Evolutionary conservation across 768 basidiomycete genomes (phyloP).

Genomic region (Psilocybe subaeruginosa): DNA sequence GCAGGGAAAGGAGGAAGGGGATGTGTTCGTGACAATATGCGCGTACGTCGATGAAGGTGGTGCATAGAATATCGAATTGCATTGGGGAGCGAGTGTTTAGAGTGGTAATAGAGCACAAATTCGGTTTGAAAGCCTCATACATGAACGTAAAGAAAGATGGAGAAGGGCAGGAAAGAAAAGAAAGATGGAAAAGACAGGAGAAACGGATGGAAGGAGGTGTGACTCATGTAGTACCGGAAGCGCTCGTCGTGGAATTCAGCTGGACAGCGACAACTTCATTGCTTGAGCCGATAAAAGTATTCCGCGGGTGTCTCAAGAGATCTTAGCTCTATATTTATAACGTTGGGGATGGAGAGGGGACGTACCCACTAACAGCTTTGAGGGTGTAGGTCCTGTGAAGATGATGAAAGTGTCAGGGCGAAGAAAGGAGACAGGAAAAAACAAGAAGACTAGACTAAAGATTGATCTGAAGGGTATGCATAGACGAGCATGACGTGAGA

Average conservation of each 20-base stretch:
- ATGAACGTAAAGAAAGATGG: not conserved
- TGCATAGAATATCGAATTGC: too few species aligned
- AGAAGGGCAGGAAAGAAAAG: not conserved
- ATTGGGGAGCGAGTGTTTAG: too few species aligned
- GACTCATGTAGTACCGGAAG: not conserved
- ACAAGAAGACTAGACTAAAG: too few species aligned
- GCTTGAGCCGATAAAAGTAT: slow-evolving; percentile 20
- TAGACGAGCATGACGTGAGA: too few species aligned
- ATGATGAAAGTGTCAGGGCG: too few species aligned
- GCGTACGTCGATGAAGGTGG: too few species aligned
- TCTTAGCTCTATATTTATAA: not conserved
- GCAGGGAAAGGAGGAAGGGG: too few species aligned
- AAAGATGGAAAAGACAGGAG: not conserved
- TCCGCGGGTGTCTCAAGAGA: slow-evolving; percentile 14
- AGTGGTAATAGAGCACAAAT: too few species aligned
- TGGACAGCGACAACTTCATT: slow-evolving; percentile 14
- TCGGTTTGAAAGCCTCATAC: too few species aligned
- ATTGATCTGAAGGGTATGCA: too few species aligned
- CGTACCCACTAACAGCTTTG: slow-evolving; percentile 22
- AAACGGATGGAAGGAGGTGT: not conserved
- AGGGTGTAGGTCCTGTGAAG: slow-evolving; percentile 15
- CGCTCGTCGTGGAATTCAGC: not conserved
- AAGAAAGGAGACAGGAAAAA: too few species aligned
- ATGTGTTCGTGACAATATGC: too few species aligned
- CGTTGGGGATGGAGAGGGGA: not conserved